Base-by-base conservation (phyloP, 495 filamentous ascomycete species). In the Neohortaea acidophila region DNA sequence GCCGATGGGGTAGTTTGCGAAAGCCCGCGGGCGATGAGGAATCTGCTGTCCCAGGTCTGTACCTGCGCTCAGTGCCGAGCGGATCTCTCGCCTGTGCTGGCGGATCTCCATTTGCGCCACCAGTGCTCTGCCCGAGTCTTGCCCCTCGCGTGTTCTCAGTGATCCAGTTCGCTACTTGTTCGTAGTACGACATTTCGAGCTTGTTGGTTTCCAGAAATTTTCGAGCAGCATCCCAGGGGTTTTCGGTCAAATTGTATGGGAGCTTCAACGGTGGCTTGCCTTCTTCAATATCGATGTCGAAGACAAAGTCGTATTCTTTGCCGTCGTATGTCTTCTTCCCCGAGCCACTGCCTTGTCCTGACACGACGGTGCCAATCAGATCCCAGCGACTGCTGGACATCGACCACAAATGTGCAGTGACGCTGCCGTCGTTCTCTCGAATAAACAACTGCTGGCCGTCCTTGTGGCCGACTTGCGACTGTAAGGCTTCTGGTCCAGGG, bases 231-330 rank as follows among this genome's bases (percentile, higher is more conserved):
- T 93, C 79, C 55, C 91, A 96, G 2, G 84, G 84, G 54, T 94
- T 94, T 54, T 94, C 79, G 4, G 79, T 81, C 26, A 81, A 66
- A 54, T 99, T 94, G 55, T 82, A 96, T 1, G 91, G 87, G 21
- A 99, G 66, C 52, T 96, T 96, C 22, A 96, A 67, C 2, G 89
- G 74, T 21, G 91, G 91, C 47, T 87, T 84, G 25, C 89, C 91
- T 44, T 96, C 91, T 53, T 94, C 81, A 41, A 96, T 87, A 51
- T 94, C 91, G 19, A 99, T 89, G 53, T 96, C 87, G 47, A 96
- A 99, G 33, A 99, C 91, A 55, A 82, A 94, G 50, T 99, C 91
- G 54, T 91, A 99, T 39, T 93, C 82, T 55, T 86, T 74, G 17
- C 91, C 91, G 2, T 77, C 57, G 52, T 86, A 81, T 28, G 77